Evolutionary conservation across 192 early-diverging fungal species (phyloP), one percentile per base, ranked within the genome.

Genomic region (Dimargaris cristalligena): DNA sequence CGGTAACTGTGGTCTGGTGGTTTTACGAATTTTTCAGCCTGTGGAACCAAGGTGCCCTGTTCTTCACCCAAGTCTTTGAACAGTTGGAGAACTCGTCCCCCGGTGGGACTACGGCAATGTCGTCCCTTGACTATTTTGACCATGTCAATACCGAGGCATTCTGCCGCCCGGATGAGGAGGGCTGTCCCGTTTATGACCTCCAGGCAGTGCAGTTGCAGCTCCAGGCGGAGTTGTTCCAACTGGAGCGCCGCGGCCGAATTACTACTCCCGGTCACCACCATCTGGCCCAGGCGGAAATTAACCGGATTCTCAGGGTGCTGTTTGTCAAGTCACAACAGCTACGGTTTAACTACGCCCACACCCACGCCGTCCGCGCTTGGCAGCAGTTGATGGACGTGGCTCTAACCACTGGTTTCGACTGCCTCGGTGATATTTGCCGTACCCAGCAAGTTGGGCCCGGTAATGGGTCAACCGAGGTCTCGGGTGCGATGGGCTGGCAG

Each of bases 361-460:
- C 73, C 38, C 82, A 85, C 47, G 80, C 79, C 23, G 71, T 89
- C 55, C 73, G 80, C 41, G 81, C 86, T 0, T 98, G 94, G 94
- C 75, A 80, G 60, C 79, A 89, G 52, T 67, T 94, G 23, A 74
- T 89, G 4, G 81, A 91, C 50, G 74, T 89, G 16, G 77, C 81
- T 0, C 32, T 95, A 48, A 73, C 73, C 32, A 71, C 78, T 20
- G 75, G 77, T 59, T 86, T 86, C 71, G 74, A 78, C 52, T 60
- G 82, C 20, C 60, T 89, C 54, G n/a, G 55, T 26, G 13, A 35
- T 20, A 31, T 54, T 30, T 18, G 6, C 28, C 20, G 46, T 18
- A 25, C 20, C n/a, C n/a, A n/a, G n/a, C n/a, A n/a, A n/a, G n/a
- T n/a, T n/a, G n/a, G n/a, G n/a, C n/a, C n/a, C n/a, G n/a, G n/a